These are phyloP conservation scores for Cytospora chrysosperma DNA, from an alignment of 2,329 filamentous ascomycete species.

Conservation along the genomic window DNA sequence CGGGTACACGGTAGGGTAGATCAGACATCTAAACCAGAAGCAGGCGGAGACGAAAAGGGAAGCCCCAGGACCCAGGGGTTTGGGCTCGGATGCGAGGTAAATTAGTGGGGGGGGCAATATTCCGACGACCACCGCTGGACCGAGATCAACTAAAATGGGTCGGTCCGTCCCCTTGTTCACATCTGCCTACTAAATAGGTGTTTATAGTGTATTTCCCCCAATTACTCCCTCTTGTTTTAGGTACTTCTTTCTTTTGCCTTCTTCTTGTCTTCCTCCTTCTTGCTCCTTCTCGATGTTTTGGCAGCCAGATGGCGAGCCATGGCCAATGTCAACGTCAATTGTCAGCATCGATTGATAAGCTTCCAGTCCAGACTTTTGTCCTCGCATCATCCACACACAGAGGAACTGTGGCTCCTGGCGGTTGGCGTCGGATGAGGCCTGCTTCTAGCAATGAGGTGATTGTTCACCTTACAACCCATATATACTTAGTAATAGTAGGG, in stretches of 20 bases:
- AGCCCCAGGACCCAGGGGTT: conserved; percentile 11
- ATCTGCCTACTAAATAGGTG: too few species aligned
- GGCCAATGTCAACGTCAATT: too few species aligned
- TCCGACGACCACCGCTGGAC: not conserved
- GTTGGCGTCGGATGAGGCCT: not conserved
- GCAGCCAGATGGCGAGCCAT: not conserved
- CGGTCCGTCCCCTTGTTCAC: too few species aligned
- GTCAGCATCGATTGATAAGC: not conserved
- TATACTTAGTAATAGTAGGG: not conserved
- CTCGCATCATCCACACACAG: not conserved
- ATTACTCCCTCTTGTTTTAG: too few species aligned
- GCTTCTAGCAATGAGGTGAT: not conserved
- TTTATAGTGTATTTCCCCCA: too few species aligned
- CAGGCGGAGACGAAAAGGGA: conserved; percentile 8
- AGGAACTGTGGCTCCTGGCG: not conserved
- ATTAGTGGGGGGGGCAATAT: conserved; percentile 13
- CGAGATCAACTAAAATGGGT: not conserved
- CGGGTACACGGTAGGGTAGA: too few species aligned
- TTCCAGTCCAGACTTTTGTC: too few species aligned
- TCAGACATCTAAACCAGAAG: not conserved
- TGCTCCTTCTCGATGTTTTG: not conserved
- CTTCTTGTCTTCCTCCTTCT: too few species aligned
- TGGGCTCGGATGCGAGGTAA: not conserved
- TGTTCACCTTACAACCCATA: not conserved
- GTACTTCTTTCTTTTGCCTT: too few species aligned